Evolutionary conservation across 352 stramenopile genomes (phyloP).

Genomic region (Pythium dissimile): DNA sequence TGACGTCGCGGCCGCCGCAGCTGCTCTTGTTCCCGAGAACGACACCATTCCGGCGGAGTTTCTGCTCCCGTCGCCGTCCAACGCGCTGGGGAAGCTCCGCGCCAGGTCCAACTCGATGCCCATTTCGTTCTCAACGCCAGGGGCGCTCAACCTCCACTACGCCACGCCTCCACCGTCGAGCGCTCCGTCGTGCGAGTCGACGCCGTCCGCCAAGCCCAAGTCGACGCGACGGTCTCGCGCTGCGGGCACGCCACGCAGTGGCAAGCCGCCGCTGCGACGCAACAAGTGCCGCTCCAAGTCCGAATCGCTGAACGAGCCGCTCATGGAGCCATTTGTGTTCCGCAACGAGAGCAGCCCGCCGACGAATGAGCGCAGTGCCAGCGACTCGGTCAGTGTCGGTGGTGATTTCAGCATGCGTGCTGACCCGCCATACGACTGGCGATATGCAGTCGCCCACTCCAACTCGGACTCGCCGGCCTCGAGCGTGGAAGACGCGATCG

Average conservation of each 20-base stretch:
- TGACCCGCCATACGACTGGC: slow-evolving; percentile 19
- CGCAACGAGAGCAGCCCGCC: slow-evolving; percentile 26
- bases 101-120: slow-evolving; percentile 79
- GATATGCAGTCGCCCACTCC: slow-evolving; percentile 18
- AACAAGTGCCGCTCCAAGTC: slow-evolving; percentile 61
- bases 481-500: slow-evolving; percentile 63
- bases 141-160: background rate
- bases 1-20: slow-evolving; percentile 4
- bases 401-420: slow-evolving; percentile 12
- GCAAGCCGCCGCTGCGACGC: slow-evolving; percentile 22
- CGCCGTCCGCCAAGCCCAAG: slow-evolving; percentile 1
- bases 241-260: slow-evolving; percentile 32
- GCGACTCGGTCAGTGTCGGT: too few species aligned
- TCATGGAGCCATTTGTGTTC: slow-evolving; percentile 22
- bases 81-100: slow-evolving; percentile 25
- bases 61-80: slow-evolving; percentile 5
- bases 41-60: slow-evolving; percentile 11
- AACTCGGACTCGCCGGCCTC: slow-evolving; percentile 28
- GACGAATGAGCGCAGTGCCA: slow-evolving; percentile 31
- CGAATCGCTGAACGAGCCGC: slow-evolving; percentile 45
- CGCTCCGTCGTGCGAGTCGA: slow-evolving; percentile 1
- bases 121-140: slow-evolving; percentile 28
- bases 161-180: background rate
- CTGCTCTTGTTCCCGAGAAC: slow-evolving; percentile 16
- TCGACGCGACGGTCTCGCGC: slow-evolving; percentile 30